phyloP scores from a whole-genome alignment of 2,329 filamentous ascomycete species.

The Nectriaceae sp. region DNA sequence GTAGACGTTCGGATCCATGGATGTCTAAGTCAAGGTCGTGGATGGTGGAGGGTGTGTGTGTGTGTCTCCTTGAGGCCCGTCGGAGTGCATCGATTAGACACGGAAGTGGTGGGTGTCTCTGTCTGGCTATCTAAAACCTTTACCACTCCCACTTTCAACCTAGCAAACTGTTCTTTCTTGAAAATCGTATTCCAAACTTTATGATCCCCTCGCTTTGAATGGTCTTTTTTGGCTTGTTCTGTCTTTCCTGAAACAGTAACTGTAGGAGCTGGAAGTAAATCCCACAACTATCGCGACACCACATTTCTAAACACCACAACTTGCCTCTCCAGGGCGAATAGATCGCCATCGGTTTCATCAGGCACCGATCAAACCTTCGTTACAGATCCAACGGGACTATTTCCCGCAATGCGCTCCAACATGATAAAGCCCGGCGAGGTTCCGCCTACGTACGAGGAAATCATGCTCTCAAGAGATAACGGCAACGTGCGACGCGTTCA shows the following conservation, averaged over 20 bases:
- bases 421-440: slow-evolving; percentile 24
- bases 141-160: not conserved
- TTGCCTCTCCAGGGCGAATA: too few species aligned
- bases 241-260: not conserved
- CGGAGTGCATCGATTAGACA: too few species aligned
- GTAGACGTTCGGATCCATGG: not conserved
- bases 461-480: slow-evolving; percentile 21
- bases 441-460: slow-evolving; percentile 31
- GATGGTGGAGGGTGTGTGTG: slow-evolving; percentile 1
- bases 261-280: not conserved
- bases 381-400: too few species aligned
- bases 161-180: not conserved
- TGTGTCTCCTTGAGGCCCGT: not conserved
- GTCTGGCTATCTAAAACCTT: not conserved
- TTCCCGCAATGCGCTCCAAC: not conserved
- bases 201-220: too few species aligned
- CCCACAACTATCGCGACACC: too few species aligned
- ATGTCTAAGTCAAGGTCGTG: not conserved
- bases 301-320: too few species aligned
- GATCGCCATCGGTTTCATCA: too few species aligned
- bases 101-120: too few species aligned
- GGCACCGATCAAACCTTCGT: too few species aligned
- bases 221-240: not conserved
- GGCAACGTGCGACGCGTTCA: slow-evolving; percentile 22
- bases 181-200: too few species aligned